These are phyloP conservation scores for Skeletonema marinoi DNA, from an alignment of 108 stramenopile genomes.

Conservation along the genomic window DNA sequence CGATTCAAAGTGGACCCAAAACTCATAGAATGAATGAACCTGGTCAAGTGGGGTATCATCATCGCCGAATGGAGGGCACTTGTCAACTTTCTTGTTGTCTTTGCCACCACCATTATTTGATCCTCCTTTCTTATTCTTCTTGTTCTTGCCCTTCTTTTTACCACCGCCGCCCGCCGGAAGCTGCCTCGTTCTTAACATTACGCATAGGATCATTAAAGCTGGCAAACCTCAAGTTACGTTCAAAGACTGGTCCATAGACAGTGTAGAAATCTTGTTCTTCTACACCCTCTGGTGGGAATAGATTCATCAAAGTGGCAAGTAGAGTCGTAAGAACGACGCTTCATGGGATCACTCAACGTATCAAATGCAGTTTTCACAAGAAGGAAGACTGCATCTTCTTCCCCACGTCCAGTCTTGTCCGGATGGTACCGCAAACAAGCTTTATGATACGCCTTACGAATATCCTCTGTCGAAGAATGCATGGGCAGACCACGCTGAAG, in stretches of 20 bases:
- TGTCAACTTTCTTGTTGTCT: conserved; percentile 42
- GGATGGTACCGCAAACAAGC: conserved; percentile 87
- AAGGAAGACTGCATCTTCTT: conserved; percentile 94
- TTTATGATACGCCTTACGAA: conserved; percentile 82
- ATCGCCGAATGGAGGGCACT: conserved; percentile 86
- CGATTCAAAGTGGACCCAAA: conserved; percentile 95
- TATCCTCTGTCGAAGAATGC: conserved; percentile 64
- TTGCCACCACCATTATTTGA: conserved; percentile 17
- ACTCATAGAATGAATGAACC: conserved; percentile 95
- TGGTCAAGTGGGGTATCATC: conserved; percentile 79
- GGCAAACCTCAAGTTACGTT: conserved; percentile 94
- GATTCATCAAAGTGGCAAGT: conserved; percentile 94
- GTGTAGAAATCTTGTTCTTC: conserved; percentile 60
- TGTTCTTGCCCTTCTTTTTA: conserved; percentile 1
- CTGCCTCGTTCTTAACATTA: conserved; percentile 15
- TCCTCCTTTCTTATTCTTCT: conserved; percentile 15
- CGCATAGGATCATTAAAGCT: conserved; percentile 49
- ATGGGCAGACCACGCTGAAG: conserved; percentile 58
- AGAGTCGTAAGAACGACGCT: conserved; percentile 92
- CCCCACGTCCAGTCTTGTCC: conserved; percentile 86
- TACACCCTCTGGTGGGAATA: conserved; percentile 80
- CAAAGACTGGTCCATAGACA: conserved; percentile 87
- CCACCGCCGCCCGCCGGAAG: conserved; percentile 5
- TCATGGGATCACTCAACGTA: conserved; percentile 77
- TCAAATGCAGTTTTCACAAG: conserved; percentile 96